phyloP scores from a whole-genome alignment of 495 filamentous ascomycete genomes.

The Massariosphaeria phaeospora region DNA sequence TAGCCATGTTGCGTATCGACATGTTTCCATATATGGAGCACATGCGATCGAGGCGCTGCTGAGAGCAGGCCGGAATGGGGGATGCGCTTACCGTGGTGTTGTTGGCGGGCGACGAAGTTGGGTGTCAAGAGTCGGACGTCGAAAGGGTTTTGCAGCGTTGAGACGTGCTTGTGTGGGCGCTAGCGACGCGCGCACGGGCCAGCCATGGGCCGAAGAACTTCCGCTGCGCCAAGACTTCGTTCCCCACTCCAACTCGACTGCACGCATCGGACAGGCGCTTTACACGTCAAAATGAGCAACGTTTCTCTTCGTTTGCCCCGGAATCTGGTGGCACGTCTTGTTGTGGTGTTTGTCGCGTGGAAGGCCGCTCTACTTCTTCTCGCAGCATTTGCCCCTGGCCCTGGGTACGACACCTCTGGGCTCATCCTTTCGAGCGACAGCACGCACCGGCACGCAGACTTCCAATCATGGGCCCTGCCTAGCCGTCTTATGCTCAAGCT shows the following conservation, averaged over 20 bases:
- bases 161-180: not conserved
- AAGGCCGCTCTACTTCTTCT: constrained; percentile 67
- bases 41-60: constrained; percentile 20
- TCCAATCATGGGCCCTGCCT: not conserved
- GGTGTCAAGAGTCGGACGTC: not conserved
- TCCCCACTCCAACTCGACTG: no score
- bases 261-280: not conserved
- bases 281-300: not conserved
- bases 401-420: constrained; percentile 87
- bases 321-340: not conserved
- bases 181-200: no score
- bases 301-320: not conserved
- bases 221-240: no score
- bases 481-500: constrained; percentile 49
- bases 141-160: not conserved
- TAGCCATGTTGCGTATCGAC: constrained; percentile 76
- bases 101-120: constrained; percentile 20
- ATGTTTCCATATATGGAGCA: constrained; percentile 41
- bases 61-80: constrained; percentile 3
- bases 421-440: constrained; percentile 46
- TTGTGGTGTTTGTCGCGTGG: constrained; percentile 48
- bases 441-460: not conserved
- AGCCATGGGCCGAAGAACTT: no score
- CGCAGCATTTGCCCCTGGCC: constrained; percentile 58
- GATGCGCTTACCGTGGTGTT: constrained; percentile 22